phyloP scores from a whole-genome alignment of 164 flowering plant genomes.

The Stephania cephalantha region DNA sequence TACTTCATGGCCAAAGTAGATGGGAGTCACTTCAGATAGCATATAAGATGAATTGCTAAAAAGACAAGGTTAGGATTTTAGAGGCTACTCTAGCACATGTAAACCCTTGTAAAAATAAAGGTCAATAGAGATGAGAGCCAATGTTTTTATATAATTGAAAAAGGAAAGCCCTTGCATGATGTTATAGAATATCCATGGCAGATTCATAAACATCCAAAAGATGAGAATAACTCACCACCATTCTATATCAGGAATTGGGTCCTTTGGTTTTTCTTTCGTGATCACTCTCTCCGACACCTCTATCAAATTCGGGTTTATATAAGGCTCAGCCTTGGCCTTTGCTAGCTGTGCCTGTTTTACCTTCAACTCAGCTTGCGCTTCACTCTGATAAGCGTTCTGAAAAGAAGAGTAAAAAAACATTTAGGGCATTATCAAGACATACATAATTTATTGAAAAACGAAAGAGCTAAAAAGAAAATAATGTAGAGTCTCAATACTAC shows the following conservation, averaged over 20 bases:
- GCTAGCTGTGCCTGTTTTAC: slow-evolving; percentile 88
- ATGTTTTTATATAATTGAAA: too few species aligned
- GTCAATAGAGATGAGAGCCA: too few species aligned
- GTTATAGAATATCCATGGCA: background rate
- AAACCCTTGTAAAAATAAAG: too few species aligned
- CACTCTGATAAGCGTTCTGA: slow-evolving; percentile 44
- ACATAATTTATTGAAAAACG: too few species aligned
- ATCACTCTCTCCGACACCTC: slow-evolving; percentile 84
- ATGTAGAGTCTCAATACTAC: background rate
- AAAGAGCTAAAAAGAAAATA: too few species aligned
- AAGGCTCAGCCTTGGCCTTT: slow-evolving; percentile 85
- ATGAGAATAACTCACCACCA: slow-evolving; percentile 71
- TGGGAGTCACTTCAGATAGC: too few species aligned
- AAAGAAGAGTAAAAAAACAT: background rate
- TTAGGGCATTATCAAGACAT: too few species aligned
- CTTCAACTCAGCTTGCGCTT: slow-evolving; percentile 89
- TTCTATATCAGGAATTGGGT: slow-evolving; percentile 82
- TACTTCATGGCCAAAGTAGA: too few species aligned
- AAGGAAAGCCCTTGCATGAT: background rate
- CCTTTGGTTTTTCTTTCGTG: slow-evolving; percentile 79
- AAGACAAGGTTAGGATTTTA: too few species aligned
- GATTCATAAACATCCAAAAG: background rate
- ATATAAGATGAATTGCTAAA: too few species aligned
- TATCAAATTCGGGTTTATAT: slow-evolving; percentile 92
- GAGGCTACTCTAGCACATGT: too few species aligned